Percentiles rank a stretch among this genome's conserved stretches.
These are phyloP conservation scores for Talaromyces sp. DNA, from an alignment of 2,329 filamentous ascomycete species.

Conservation along the genomic window DNA sequence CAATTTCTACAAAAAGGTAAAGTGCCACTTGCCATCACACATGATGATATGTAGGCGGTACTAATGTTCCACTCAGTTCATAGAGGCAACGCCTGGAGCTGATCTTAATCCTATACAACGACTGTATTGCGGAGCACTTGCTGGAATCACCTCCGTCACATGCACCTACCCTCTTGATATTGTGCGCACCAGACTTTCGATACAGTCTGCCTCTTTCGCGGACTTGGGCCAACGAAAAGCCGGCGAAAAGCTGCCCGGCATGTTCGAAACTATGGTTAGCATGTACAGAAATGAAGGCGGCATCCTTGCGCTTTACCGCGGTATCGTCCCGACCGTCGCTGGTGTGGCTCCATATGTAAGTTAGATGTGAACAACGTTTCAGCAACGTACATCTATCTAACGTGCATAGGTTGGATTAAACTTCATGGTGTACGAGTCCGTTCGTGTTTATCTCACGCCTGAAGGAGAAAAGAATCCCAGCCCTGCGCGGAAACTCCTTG, in stretches of 20 bases:
- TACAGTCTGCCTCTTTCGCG: constrained; percentile 94
- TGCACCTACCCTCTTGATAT: constrained; percentile 97
- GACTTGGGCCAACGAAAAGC: constrained; percentile 63
- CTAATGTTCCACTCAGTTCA: constrained; percentile 54
- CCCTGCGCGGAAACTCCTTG: constrained; percentile 74
- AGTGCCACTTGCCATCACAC: constrained; percentile 29
- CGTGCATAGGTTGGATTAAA: constrained; percentile 77
- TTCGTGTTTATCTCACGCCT: constrained; percentile 77
- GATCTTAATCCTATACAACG: constrained; percentile 71
- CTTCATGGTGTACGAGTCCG: constrained; percentile 96
- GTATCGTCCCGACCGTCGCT: constrained; percentile 88
- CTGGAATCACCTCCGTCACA: constrained; percentile 92
- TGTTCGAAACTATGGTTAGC: constrained; percentile 75
- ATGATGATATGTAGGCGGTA: neutral
- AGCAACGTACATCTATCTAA: constrained; percentile 6
- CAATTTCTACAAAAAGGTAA: constrained; percentile 90
- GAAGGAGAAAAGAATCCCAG: constrained; percentile 83
- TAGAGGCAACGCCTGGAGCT: constrained; percentile 70
- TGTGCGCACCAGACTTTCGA: constrained; percentile 89
- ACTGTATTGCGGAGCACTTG: constrained; percentile 83
- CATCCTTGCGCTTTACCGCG: constrained; percentile 79
- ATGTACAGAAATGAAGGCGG: constrained; percentile 96
- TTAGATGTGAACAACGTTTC: constrained; percentile 17
- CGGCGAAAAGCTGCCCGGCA: constrained; percentile 70
- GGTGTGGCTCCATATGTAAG: constrained; percentile 90